Base-by-base conservation (phyloP, 192 early-diverging fungal genomes). In the Rhizophagus clarus region DNA sequence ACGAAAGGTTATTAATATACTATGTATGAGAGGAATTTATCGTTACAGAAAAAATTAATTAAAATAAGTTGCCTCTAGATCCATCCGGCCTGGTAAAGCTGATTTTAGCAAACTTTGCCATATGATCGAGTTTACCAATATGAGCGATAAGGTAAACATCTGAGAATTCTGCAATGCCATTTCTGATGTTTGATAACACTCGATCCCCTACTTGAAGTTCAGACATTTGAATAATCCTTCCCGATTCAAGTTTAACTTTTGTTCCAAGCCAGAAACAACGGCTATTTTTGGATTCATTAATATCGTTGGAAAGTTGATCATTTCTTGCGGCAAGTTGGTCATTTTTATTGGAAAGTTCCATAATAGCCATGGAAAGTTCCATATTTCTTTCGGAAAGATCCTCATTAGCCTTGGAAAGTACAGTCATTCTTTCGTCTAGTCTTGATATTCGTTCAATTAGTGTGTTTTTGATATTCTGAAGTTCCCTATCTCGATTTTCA, bases 121-220 rank as follows among this genome's bases (percentile, higher is more conserved):
- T 12, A 32, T 29, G 63, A 66, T 66, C 24, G 24, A 66, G 63
- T 28, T 66, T 66, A 29, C 63, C 63, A 28, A 66, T 66, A 3
- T 66, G 63, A 12, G 24, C 63, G 15, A 66, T 66, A 28, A 66
- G 63, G 15, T 66, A 66, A 28, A 66, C 63, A 26, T 66, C 9
- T 2, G 63, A 66, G 12, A 66, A 66, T 28, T 66, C 24, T 1
- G 8, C 1, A 66, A 66, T 14, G 4, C 14, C 63, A 3, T 32
- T 66, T 12, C 4, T 66, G 0, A 66, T 66, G 24, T 66, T 66
- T 66, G 63, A 66, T 12, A 66, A 12, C 14, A 66, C 29, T 66
- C 29, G 24, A 32, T 66, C 63, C 4, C 63, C 63, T 66, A 66
- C 2, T 67, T 67, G 64, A 67, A 67, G 64, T 10, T 67, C 64